These are phyloP conservation scores for Amylostereum areolatum DNA, from an alignment of 1,284 basidiomycete genomes.

Conservation along the genomic window DNA sequence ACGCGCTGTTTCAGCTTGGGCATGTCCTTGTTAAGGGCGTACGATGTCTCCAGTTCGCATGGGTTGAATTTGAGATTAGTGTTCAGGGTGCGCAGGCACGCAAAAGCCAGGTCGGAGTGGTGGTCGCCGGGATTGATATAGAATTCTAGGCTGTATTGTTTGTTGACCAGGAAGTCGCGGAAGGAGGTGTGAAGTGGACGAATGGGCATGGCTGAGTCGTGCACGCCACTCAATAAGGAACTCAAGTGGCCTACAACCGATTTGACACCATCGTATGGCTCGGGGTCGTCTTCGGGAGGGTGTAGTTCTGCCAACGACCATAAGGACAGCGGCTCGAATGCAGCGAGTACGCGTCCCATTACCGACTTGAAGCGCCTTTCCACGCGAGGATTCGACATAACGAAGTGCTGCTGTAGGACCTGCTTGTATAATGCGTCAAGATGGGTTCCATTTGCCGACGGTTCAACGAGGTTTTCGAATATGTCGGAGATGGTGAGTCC, in stretches of 20 bases:
- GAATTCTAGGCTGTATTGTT: background rate
- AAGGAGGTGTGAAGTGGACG: background rate
- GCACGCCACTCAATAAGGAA: background rate
- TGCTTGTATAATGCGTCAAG: too few relatives aligned
- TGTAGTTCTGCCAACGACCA: too few relatives aligned
- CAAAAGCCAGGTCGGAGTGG: background rate
- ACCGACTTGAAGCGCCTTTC: too few relatives aligned
- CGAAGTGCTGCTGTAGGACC: too few relatives aligned
- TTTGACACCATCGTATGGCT: background rate
- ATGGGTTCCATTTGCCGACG: too few relatives aligned
- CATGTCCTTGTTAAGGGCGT: background rate
- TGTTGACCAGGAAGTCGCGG: background rate
- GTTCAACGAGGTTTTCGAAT: too few relatives aligned
- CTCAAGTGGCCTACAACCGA: background rate
- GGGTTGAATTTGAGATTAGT: background rate
- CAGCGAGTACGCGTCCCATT: too few relatives aligned
- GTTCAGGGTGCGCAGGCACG: background rate
- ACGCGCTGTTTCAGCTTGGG: background rate
- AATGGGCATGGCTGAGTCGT: background rate
- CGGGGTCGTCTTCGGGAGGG: too few relatives aligned
- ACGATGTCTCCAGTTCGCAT: background rate
- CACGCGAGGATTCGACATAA: too few relatives aligned
- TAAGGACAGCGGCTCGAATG: too few relatives aligned
- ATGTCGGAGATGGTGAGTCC: too few relatives aligned
- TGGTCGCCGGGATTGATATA: background rate